Percentiles rank a stretch among this genome's conserved stretches.
Conservation (phyloP, 1,284 basidiomycete species). For the Mycena citricolor region DNA sequence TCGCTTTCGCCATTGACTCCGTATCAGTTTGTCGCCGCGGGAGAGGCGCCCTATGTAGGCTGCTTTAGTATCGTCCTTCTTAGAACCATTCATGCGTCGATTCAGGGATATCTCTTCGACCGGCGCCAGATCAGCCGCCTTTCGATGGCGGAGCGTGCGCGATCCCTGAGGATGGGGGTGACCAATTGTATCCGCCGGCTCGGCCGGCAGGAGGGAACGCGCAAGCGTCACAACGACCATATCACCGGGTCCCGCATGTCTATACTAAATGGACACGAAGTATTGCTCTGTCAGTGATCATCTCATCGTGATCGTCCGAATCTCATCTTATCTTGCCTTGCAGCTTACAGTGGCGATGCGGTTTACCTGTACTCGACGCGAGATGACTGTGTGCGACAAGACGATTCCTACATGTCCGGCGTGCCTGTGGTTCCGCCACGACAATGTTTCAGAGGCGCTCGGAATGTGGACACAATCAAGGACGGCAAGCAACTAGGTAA, state of each 20-base stretch:
- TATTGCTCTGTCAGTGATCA: conserved; percentile 30
- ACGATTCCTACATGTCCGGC: conserved; percentile 30
- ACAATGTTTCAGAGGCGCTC: conserved; percentile 66
- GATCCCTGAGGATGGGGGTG: no score
- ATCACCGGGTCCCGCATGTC: conserved; percentile 83
- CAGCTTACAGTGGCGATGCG: conserved; percentile 78
- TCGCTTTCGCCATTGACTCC: conserved; percentile 70
- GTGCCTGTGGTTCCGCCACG: conserved; percentile 73
- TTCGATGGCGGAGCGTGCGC: conserved; percentile 74
- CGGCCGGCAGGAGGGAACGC: conserved; percentile 45
- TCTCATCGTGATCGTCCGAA: conserved; percentile 13
- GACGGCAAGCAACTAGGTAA: conserved; percentile 71
- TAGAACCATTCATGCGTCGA: no score
- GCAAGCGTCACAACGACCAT: conserved; percentile 54
- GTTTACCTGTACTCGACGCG: conserved; percentile 81
- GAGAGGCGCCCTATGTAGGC: conserved; percentile 62
- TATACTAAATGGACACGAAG: conserved; percentile 75
- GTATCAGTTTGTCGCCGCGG: conserved; percentile 74
- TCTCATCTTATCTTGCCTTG: conserved; percentile 3
- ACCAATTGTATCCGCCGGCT: conserved; percentile 87
- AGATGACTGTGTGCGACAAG: conserved; percentile 54
- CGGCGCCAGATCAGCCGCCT: conserved; percentile 73
- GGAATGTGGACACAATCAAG: conserved; percentile 87
- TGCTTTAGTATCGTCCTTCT: conserved; percentile 5
- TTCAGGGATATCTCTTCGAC: conserved; percentile 90